phyloP scores from a whole-genome alignment of 2,329 filamentous ascomycete genomes.

The Lecanicillium sp. region DNA sequence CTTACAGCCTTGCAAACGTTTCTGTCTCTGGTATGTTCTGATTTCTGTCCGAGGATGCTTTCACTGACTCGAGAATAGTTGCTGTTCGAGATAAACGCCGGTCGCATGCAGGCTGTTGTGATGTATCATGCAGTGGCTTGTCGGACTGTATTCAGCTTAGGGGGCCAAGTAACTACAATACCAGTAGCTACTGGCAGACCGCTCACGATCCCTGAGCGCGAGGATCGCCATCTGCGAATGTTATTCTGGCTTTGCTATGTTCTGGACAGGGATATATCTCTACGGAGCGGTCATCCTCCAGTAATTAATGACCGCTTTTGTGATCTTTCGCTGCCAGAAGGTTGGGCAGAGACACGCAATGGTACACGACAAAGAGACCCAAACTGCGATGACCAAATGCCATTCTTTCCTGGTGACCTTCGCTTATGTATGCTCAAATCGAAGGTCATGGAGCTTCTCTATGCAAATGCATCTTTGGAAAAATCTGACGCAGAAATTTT shows the following conservation, averaged over 20 bases:
- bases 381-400: conserved; percentile 11
- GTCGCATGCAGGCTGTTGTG: conserved; percentile 35
- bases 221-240: conserved; percentile 25
- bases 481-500: conserved; percentile 48
- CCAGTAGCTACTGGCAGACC: conserved; percentile 7
- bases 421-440: conserved; percentile 43
- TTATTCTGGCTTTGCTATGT: conserved; percentile 49
- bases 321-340: conserved; percentile 38
- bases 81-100: conserved; percentile 34
- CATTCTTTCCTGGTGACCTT: conserved; percentile 37
- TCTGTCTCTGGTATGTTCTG: conserved; percentile 36
- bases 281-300: conserved; percentile 45
- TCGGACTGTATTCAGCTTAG: conserved; percentile 39
- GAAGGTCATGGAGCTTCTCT: conserved; percentile 37
- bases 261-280: conserved; percentile 46
- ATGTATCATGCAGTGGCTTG: conserved; percentile 36
- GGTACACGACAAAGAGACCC: conserved; percentile 4
- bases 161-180: conserved; percentile 28
- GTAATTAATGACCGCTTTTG: conserved; percentile 42
- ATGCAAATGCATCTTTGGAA: conserved; percentile 36
- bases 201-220: conserved; percentile 16
- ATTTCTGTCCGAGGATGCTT: not conserved
- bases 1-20: conserved; percentile 35
- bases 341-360: conserved; percentile 18
- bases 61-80: conserved; percentile 17